Base-by-base conservation (phyloP, 805 yeast genomes). In the Tetrapisispora nanseiensis region DNA sequence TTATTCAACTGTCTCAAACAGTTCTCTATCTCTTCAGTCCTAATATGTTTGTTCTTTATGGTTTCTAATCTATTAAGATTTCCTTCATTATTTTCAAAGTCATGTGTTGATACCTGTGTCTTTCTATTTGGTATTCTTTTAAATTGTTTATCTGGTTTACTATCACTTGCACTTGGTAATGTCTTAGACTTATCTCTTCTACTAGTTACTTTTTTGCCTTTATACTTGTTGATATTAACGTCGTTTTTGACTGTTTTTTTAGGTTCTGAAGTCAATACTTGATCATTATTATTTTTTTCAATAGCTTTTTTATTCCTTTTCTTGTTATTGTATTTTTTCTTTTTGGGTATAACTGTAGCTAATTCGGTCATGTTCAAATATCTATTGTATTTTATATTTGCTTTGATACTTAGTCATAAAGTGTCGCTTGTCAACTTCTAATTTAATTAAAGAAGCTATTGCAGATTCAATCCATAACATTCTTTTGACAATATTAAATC, bases 21-120 rank as follows among this genome's bases (percentile, higher is more conserved):
- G 35, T 46, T 53, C 3, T 48, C 41, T 2, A 56, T 45, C 32
- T 57, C 52, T 4, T 41, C 41, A n/a, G 47, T 46, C 23, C 52
- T 44, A 37, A 35, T 6, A 28, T 20, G 21, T 26, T 18, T 30
- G 11, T 35, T 16, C 18, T 21, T 15, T 15, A 9, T 4, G 21
- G 28, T 13, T 2, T 4, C n/a, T 22, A 22, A 12, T 31, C 19
- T 19, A 31, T 18, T 23, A 18, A 6, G 5, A 12, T 29, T n/a
- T n/a, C 19, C 4, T 15, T 31, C n/a, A 19, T 31, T 23, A 7
- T 5, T 31, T 31, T 29, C 19, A 29, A 24, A 24, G 27, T 24
- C 27, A 24, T 8, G 11, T 8, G 27, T 24, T n/a, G n/a, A n/a
- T n/a, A n/a, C n/a, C n/a, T n/a, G n/a, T n/a, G n/a, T n/a, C n/a